These are phyloP conservation scores for Fusarium dimerum DNA, from an alignment of 2,329 filamentous ascomycete genomes.

Conservation along the genomic window DNA sequence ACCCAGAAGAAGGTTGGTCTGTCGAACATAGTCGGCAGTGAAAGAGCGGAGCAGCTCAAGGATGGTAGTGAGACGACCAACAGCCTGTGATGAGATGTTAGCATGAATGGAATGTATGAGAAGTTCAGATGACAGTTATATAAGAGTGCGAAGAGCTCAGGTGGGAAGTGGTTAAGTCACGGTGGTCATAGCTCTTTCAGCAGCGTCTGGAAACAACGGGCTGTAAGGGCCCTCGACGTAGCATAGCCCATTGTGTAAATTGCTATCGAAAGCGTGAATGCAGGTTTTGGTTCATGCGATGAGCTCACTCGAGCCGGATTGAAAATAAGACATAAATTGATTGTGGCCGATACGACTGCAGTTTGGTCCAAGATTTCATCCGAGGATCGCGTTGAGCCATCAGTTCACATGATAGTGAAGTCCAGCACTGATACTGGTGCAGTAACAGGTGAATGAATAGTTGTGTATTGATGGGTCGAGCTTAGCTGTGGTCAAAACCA, in stretches of 20 bases:
- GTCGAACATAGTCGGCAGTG: slow-evolving; percentile 81
- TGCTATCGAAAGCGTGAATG: background rate
- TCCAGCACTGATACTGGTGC: background rate
- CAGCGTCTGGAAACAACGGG: slow-evolving; percentile 15
- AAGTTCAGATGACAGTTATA: slow-evolving; percentile 1
- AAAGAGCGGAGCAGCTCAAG: slow-evolving; percentile 78
- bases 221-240: background rate
- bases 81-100: slow-evolving; percentile 45
- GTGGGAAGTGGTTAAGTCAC: slow-evolving; percentile 10
- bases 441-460: background rate
- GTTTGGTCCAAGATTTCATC: background rate
- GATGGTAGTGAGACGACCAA: slow-evolving; percentile 70
- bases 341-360: background rate
- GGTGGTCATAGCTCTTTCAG: slow-evolving; percentile 24
- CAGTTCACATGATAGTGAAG: too few relatives aligned
- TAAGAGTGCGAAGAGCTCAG: slow-evolving; percentile 13
- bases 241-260: slow-evolving; percentile 10
- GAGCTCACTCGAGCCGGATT: background rate
- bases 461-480: background rate
- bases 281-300: background rate
- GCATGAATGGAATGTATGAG: slow-evolving; percentile 9
- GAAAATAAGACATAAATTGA: background rate
- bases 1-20: slow-evolving; percentile 81
- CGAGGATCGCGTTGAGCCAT: background rate
- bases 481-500: too few relatives aligned